Percentiles rank a stretch among this genome's conserved stretches.
phyloP scores from a whole-genome alignment of 164 flowering plant species.

The Piper betle region DNA sequence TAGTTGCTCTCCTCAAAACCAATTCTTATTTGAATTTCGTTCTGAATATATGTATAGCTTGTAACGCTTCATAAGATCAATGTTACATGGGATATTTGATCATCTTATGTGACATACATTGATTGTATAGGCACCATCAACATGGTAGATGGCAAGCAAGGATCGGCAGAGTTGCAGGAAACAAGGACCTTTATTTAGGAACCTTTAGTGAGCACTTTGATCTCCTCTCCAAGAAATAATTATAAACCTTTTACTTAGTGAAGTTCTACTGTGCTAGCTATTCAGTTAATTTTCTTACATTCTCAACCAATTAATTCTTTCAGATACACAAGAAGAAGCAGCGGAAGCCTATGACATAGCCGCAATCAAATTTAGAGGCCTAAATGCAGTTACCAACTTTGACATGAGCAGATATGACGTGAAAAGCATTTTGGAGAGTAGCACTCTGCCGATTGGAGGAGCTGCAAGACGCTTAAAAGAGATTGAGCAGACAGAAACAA shows the following conservation, averaged over 20 bases:
- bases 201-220: slow-evolving; percentile 61
- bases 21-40: too few relatives aligned
- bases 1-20: too few relatives aligned
- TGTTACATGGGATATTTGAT: too few relatives aligned
- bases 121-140: slow-evolving; percentile 58
- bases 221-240: background rate
- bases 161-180: slow-evolving; percentile 89
- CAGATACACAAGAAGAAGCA: slow-evolving; percentile 97
- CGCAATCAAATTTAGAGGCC: slow-evolving; percentile 85
- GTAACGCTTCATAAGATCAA: too few relatives aligned
- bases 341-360: slow-evolving; percentile 98
- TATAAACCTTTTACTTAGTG: background rate
- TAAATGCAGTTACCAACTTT: slow-evolving; percentile 90
- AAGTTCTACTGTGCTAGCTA: too few relatives aligned
- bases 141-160: slow-evolving; percentile 98
- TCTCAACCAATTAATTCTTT: background rate
- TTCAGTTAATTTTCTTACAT: background rate
- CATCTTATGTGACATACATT: too few relatives aligned
- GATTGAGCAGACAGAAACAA: slow-evolving; percentile 35
- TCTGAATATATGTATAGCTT: too few relatives aligned
- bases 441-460: slow-evolving; percentile 64
- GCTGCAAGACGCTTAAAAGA: slow-evolving; percentile 72
- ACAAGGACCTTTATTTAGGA: slow-evolving; percentile 87
- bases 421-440: slow-evolving; percentile 74
- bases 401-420: slow-evolving; percentile 89